A percentile compares a stretch with the other conserved stretches of the same genome.
Evolutionary conservation across 1,139 yeast species (phyloP).

Genomic region (Diutina pseudorugosa): DNA sequence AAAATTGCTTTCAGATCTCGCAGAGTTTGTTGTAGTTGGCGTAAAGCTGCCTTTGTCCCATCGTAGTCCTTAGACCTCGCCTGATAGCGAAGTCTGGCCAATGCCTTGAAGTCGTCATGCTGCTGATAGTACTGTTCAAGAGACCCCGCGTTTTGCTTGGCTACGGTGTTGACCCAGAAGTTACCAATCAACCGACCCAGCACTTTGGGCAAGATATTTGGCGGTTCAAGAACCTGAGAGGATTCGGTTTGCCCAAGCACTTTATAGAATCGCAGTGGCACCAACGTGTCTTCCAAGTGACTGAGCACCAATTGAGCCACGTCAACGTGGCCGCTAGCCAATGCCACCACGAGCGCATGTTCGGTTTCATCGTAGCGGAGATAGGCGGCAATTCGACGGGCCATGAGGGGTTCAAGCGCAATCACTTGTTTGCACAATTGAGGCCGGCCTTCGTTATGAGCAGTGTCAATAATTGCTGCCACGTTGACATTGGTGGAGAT

Average conservation of each 20-base stretch:
- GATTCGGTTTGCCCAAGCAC: slow-evolving; percentile 30
- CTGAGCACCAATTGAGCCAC: slow-evolving; percentile 50
- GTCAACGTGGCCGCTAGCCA: slow-evolving; percentile 55
- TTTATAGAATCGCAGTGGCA: slow-evolving; percentile 28
- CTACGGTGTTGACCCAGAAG: slow-evolving; percentile 26
- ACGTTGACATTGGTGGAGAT: slow-evolving; percentile 9
- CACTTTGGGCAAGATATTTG: slow-evolving; percentile 13
- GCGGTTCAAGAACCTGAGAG: slow-evolving; percentile 12
- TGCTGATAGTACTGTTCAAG: slow-evolving; percentile 22
- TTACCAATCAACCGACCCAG: slow-evolving; percentile 32
- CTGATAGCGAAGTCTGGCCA: not conserved
- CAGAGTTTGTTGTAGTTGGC: not conserved
- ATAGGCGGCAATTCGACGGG: slow-evolving; percentile 50
- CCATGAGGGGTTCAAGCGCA: slow-evolving; percentile 55
- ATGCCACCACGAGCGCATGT: slow-evolving; percentile 56
- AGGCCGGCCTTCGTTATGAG: slow-evolving; percentile 75
- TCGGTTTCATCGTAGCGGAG: slow-evolving; percentile 64
- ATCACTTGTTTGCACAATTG: slow-evolving; percentile 54
- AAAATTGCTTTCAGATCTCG: not conserved
- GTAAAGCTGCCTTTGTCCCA: not conserved
- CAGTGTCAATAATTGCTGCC: slow-evolving; percentile 46
- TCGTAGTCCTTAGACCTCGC: not conserved
- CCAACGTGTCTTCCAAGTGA: slow-evolving; percentile 29
- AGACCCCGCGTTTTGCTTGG: slow-evolving; percentile 13
- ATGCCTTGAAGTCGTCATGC: slow-evolving; percentile 16